A percentile compares a stretch with the other conserved stretches of the same genome.
Conservation (phyloP, 257 asterid genomes). For the Apocynum venetum region DNA sequence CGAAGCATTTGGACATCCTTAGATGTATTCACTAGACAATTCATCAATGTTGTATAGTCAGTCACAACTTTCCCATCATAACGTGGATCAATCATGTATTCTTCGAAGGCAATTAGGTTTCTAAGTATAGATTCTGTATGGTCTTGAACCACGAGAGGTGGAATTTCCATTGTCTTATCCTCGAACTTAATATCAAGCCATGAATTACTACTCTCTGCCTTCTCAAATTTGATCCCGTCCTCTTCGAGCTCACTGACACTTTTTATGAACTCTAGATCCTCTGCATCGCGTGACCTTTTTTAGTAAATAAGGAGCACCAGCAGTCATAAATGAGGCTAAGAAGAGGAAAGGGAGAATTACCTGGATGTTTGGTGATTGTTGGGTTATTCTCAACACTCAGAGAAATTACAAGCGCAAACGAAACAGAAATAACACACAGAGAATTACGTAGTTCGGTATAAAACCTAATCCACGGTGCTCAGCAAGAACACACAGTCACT, state of each 20-base stretch:
- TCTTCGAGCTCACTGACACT: neutral
- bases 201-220: accelerated
- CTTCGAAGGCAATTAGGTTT: conserved; percentile 1
- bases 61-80: neutral
- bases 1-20: neutral
- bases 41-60: neutral
- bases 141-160: neutral
- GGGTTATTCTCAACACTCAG: too few species aligned
- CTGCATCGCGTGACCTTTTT: too few species aligned
- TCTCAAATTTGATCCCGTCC: neutral
- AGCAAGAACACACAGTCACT: too few species aligned
- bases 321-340: too few species aligned
- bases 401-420: too few species aligned
- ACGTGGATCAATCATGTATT: neutral
- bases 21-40: neutral
- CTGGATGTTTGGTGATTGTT: too few species aligned
- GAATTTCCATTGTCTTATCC: neutral
- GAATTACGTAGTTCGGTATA: too few species aligned
- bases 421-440: too few species aligned
- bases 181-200: neutral
- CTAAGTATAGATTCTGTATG: neutral
- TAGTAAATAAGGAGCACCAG: too few species aligned
- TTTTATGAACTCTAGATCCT: neutral
- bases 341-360: too few species aligned
- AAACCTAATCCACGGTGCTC: too few species aligned